These are phyloP conservation scores for Trapa bicornis DNA, from an alignment of 345 rosid genomes.

Conservation along the genomic window DNA sequence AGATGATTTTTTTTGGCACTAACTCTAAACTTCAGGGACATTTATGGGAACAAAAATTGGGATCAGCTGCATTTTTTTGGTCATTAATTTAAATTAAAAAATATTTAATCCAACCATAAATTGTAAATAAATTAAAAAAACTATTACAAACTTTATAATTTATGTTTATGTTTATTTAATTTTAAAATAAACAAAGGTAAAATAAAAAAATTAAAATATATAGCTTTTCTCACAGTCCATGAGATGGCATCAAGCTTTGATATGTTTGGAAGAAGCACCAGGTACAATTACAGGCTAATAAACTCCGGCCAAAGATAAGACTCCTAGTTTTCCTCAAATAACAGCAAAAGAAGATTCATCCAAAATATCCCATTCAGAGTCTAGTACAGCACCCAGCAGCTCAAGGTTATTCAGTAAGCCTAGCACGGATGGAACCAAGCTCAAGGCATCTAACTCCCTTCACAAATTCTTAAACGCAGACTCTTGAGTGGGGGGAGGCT, in stretches of 20 bases:
- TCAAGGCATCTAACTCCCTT: neutral
- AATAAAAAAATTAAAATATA: neutral
- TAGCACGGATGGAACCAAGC: neutral
- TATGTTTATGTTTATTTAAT: no score
- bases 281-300: neutral
- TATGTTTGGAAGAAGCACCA: neutral
- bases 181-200: neutral
- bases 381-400: no score
- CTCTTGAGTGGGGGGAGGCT: conserved; percentile 37
- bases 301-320: neutral
- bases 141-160: no score
- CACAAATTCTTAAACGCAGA: conserved; percentile 85
- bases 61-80: neutral
- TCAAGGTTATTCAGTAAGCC: neutral
- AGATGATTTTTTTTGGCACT: neutral
- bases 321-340: neutral
- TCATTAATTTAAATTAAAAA: no score
- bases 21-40: neutral
- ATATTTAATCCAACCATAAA: no score
- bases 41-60: neutral
- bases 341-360: neutral
- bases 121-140: no score
- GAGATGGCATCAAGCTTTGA: neutral
- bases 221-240: no score
- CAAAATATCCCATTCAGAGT: neutral